A percentile compares a stretch with the other conserved stretches of the same genome.
Conservation (phyloP, 352 stramenopile genomes). For the Pythium scleroteichum region DNA sequence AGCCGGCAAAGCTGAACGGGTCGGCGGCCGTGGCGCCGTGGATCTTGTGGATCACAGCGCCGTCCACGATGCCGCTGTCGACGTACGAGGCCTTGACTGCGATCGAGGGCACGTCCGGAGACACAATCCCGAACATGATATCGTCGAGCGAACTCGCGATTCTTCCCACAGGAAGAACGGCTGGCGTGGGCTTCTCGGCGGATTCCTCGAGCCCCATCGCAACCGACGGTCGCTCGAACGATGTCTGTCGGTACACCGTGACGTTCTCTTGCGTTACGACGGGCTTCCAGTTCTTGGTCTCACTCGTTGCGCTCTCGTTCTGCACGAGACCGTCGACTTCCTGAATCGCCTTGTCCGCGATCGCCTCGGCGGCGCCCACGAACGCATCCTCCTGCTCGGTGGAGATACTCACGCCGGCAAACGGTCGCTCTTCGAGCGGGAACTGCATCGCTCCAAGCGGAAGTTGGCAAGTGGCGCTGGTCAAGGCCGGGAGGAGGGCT, state of each 20-base stretch:
- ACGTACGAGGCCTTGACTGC: constrained; percentile 34
- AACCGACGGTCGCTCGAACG: too few relatives aligned
- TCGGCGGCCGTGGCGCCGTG: constrained; percentile 32
- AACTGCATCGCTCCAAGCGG: constrained; percentile 13
- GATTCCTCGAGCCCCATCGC: background rate
- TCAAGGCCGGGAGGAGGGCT: too few relatives aligned
- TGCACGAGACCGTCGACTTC: too few relatives aligned
- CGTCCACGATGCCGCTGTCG: constrained; percentile 17
- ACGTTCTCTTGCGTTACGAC: constrained; percentile 35
- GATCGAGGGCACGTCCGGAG: constrained; percentile 29
- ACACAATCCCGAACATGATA: constrained; percentile 54
- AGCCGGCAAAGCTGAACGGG: constrained; percentile 22
- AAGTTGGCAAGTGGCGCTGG: too few relatives aligned
- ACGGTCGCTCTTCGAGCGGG: constrained; percentile 4
- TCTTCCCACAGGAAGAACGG: constrained; percentile 45
- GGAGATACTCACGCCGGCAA: constrained; percentile 40
- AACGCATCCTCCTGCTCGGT: constrained; percentile 33
- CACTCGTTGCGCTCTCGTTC: too few relatives aligned
- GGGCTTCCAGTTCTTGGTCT: constrained; percentile 34
- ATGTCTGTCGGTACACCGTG: constrained; percentile 32
- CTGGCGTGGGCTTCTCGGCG: constrained; percentile 30
- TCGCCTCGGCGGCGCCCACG: background rate
- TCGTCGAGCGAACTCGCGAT: constrained; percentile 54
- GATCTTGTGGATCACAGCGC: constrained; percentile 42
- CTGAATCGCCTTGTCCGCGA: too few relatives aligned